Evolutionary conservation across 345 rosid species (phyloP).

Genomic region (Citrus mangshanensis): DNA sequence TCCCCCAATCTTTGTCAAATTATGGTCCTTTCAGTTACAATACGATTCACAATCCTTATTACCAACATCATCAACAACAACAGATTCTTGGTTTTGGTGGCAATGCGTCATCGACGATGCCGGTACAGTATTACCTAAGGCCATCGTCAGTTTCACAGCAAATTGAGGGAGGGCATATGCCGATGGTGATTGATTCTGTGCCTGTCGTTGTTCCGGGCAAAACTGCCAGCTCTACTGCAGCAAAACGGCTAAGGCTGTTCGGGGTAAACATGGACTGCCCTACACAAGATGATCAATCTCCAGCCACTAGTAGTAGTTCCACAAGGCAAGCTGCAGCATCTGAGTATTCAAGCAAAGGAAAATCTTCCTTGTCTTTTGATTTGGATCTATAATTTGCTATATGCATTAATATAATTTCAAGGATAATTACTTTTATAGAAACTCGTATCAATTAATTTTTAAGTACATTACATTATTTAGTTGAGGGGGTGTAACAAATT

Average conservation of each 20-base stretch:
- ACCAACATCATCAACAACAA: conserved; percentile 25
- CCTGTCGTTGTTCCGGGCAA: conserved; percentile 33
- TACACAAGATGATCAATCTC: conserved; percentile 30
- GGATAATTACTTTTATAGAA: not conserved
- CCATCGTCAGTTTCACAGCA: conserved; percentile 34
- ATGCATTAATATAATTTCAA: no score
- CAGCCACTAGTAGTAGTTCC: conserved; percentile 13
- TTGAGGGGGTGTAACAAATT: conserved; percentile 5
- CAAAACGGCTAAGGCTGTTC: conserved; percentile 56
- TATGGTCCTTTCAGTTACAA: conserved; percentile 37
- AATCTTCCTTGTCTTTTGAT: conserved; percentile 63
- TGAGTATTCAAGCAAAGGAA: conserved; percentile 56
- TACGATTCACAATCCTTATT: conserved; percentile 26
- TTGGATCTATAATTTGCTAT: conserved; percentile 43
- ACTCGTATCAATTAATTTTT: conserved; percentile 2
- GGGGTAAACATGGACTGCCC: conserved; percentile 68
- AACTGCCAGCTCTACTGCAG: conserved; percentile 22
- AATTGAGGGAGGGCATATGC: conserved; percentile 25
- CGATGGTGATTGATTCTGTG: conserved; percentile 55
- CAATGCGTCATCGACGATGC: conserved; percentile 22
- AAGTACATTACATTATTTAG: conserved; percentile 12
- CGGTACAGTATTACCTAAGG: conserved; percentile 35
- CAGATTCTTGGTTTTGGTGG: conserved; percentile 26
- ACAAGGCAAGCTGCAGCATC: conserved; percentile 20
- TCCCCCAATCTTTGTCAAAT: conserved; percentile 37